Evolutionary conservation across 768 basidiomycete genomes (phyloP).

Genomic region (Tylopilus rubrobrunneus): DNA sequence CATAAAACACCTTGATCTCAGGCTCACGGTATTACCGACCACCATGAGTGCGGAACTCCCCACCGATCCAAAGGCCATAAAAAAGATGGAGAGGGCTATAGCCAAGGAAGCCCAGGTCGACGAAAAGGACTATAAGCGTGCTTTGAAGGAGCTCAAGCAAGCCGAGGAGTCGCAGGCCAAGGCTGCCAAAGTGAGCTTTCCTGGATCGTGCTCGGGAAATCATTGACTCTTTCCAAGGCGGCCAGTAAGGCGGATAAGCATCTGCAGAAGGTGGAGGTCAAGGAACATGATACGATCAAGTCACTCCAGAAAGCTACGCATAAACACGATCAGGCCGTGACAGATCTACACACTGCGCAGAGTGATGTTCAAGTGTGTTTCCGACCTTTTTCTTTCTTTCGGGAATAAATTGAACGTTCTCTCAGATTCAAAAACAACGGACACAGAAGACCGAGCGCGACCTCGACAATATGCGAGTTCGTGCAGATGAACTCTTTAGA

Average conservation of each 20-base stretch:
- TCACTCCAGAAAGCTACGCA: slow-evolving; percentile 51
- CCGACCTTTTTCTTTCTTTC: not conserved
- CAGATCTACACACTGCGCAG: slow-evolving; percentile 40
- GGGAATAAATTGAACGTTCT: not conserved
- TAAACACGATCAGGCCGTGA: slow-evolving; percentile 46
- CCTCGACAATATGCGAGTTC: slow-evolving; percentile 15
- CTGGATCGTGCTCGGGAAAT: not conserved
- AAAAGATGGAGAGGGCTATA: slow-evolving; percentile 43
- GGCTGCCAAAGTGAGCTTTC: slow-evolving; percentile 43
- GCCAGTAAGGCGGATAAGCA: slow-evolving; percentile 45
- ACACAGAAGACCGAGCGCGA: slow-evolving; percentile 16
- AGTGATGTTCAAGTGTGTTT: slow-evolving; percentile 41
- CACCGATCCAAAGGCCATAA: slow-evolving; percentile 27
- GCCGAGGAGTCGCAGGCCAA: slow-evolving; percentile 53
- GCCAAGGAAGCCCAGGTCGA: slow-evolving; percentile 51
- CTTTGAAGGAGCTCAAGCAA: slow-evolving; percentile 49
- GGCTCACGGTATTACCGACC: not conserved
- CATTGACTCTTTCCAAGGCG: slow-evolving; percentile 27
- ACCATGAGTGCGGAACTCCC: slow-evolving; percentile 23
- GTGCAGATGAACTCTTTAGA: slow-evolving; percentile 19
- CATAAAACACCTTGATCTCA: not conserved
- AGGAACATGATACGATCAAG: slow-evolving; percentile 48
- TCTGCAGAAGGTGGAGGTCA: slow-evolving; percentile 45
- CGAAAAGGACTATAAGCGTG: slow-evolving; percentile 45
- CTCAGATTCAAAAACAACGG: slow-evolving; percentile 26